phyloP scores from a whole-genome alignment of 2,329 filamentous ascomycete species.

The Beauveria rudraprayagi region DNA sequence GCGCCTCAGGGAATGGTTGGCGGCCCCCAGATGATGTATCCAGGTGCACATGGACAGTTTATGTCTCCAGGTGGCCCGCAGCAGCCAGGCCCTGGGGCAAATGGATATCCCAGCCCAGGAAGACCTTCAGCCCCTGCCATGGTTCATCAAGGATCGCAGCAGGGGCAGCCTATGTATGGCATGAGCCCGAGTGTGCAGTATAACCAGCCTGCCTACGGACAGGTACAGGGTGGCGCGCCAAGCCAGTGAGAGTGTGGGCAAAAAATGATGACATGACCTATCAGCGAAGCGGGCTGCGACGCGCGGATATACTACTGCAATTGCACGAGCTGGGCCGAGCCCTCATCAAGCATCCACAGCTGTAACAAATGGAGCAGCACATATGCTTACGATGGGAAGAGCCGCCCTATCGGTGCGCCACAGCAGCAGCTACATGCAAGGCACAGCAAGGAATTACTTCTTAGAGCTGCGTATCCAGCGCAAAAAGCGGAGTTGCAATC shows the following conservation, averaged over 20 bases:
- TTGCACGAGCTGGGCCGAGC: constrained; percentile 57
- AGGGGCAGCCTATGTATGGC: constrained; percentile 70
- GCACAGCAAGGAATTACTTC: neutral
- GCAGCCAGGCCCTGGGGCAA: constrained; percentile 55
- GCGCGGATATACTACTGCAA: constrained; percentile 52
- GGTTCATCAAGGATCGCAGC: constrained; percentile 89
- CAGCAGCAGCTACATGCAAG: neutral
- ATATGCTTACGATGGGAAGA: constrained; percentile 1
- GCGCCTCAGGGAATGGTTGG: constrained; percentile 62
- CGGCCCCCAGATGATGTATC: constrained; percentile 78
- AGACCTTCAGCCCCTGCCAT: constrained; percentile 78
- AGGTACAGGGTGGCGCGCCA: constrained; percentile 58
- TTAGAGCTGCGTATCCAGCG: constrained; percentile 5
- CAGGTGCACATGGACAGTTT: constrained; percentile 54
- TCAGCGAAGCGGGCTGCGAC: constrained; percentile 42
- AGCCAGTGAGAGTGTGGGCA: constrained; percentile 49
- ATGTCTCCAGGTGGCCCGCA: constrained; percentile 52
- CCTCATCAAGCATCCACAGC: constrained; percentile 50
- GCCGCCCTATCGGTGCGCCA: neutral
- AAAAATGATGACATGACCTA: neutral
- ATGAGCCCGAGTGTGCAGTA: constrained; percentile 71
- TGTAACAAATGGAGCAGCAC: constrained; percentile 4
- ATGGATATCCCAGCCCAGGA: constrained; percentile 83
- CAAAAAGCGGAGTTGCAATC: neutral
- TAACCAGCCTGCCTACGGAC: constrained; percentile 64